Conservation (phyloP, 495 filamentous ascomycete species). For the Pyrenula massariospora region DNA sequence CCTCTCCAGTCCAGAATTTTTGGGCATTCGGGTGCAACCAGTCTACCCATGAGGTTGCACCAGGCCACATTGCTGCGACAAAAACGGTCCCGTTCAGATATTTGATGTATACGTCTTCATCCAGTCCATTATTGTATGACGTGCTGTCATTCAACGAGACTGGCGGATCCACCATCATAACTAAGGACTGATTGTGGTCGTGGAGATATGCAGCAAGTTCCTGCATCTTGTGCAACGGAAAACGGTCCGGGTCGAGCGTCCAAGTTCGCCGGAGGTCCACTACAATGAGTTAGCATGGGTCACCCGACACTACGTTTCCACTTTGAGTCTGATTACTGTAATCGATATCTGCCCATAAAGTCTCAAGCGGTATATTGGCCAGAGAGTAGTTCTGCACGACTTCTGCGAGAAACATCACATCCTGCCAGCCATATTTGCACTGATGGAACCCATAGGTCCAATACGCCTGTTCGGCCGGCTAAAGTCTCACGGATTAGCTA, state of each 20-base stretch:
- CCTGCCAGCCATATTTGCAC: slow-evolving; percentile 70
- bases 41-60: slow-evolving; percentile 14
- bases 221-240: slow-evolving; percentile 3
- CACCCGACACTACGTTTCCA: neutral
- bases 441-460: slow-evolving; percentile 80
- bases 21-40: slow-evolving; percentile 13
- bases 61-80: slow-evolving; percentile 14
- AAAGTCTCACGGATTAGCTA: neutral
- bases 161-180: slow-evolving; percentile 15
- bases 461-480: slow-evolving; percentile 71
- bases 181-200: slow-evolving; percentile 10
- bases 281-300: neutral
- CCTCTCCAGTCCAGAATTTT: slow-evolving; percentile 10
- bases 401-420: slow-evolving; percentile 68
- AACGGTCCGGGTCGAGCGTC: slow-evolving; percentile 14
- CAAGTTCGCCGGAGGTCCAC: slow-evolving; percentile 13
- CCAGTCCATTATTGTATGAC: slow-evolving; percentile 4
- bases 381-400: slow-evolving; percentile 68
- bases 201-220: slow-evolving; percentile 11
- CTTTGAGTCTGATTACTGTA: neutral
- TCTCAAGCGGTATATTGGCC: slow-evolving; percentile 71
- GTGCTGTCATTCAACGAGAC: slow-evolving; percentile 6
- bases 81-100: slow-evolving; percentile 9
- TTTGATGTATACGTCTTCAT: slow-evolving; percentile 11
- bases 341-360: slow-evolving; percentile 76